Evolutionary conservation across 2,329 filamentous ascomycete species (phyloP).

Genomic region (Alternaria consortialis): DNA sequence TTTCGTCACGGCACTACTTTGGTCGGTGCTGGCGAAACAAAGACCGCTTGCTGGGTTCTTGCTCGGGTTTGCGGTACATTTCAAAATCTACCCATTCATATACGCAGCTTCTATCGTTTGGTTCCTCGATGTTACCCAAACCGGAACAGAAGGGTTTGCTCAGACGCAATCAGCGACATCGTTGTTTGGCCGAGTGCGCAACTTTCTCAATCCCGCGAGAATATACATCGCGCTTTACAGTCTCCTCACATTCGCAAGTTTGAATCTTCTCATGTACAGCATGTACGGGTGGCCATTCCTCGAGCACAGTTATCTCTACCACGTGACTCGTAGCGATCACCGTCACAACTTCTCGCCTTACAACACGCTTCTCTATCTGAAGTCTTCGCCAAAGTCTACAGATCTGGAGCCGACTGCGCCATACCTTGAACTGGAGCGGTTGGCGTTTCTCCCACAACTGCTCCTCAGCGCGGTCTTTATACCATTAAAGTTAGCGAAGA

Average conservation of each 20-base stretch:
- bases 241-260: conserved; percentile 72
- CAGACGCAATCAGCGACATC: conserved; percentile 22
- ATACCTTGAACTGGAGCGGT: conserved; percentile 70
- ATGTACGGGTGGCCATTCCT: conserved; percentile 81
- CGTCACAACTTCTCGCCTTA: conserved; percentile 98
- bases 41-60: conserved; percentile 74
- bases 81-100: conserved; percentile 99
- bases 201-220: conserved; percentile 54
- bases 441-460: conserved; percentile 90
- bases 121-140: conserved; percentile 73
- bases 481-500: conserved; percentile 79
- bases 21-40: conserved; percentile 75
- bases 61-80: conserved; percentile 86
- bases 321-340: conserved; percentile 91
- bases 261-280: conserved; percentile 82
- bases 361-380: conserved; percentile 88
- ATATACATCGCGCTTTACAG: conserved; percentile 70
- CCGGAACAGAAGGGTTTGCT: conserved; percentile 5
- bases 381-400: conserved; percentile 65
- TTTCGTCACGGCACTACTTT: conserved; percentile 82
- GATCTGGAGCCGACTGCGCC: conserved; percentile 40
- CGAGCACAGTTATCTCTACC: conserved; percentile 90
- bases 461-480: conserved; percentile 80
- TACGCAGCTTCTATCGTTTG: conserved; percentile 84
- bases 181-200: conserved; percentile 28